A percentile compares a stretch with the other conserved stretches of the same genome.
phyloP scores from a whole-genome alignment of 805 yeast species.

The Torulaspora microellipsoides region DNA sequence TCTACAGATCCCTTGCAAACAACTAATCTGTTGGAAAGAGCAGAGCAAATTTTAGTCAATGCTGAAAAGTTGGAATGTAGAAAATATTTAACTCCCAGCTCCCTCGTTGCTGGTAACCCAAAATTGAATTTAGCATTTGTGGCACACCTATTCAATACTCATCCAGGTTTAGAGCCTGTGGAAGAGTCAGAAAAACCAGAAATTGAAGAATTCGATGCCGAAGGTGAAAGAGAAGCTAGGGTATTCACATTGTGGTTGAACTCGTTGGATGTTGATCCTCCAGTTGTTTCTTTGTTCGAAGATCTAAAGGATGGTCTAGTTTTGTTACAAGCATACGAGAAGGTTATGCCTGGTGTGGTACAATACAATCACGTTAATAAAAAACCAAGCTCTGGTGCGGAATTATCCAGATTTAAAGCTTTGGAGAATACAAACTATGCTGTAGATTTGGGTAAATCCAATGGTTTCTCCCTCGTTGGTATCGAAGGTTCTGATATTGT shows the following conservation, averaged over 20 bases:
- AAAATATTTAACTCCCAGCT: conserved; percentile 89
- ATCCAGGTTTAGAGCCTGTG: conserved; percentile 94
- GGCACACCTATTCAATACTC: conserved; percentile 93
- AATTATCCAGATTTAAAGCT: conserved; percentile 86
- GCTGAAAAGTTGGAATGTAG: conserved; percentile 92
- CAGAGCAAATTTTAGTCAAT: conserved; percentile 77
- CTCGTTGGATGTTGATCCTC: conserved; percentile 92
- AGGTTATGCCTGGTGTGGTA: conserved; percentile 91
- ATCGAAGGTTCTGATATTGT: conserved; percentile 97
- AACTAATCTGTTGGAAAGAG: conserved; percentile 67
- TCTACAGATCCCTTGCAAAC: conserved; percentile 80
- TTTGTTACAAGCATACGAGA: conserved; percentile 87
- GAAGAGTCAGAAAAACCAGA: conserved; percentile 89
- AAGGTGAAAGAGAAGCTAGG: conserved; percentile 98
- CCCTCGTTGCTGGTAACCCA: conserved; percentile 94
- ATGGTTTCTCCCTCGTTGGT: conserved; percentile 90
- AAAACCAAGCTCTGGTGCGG: conserved; percentile 69
- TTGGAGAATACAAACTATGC: conserved; percentile 97
- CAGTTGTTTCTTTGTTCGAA: conserved; percentile 85
- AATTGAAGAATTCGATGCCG: conserved; percentile 97
- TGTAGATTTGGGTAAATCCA: conserved; percentile 92
- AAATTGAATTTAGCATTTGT: conserved; percentile 95
- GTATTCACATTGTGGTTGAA: conserved; percentile 97
- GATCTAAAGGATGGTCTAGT: conserved; percentile 91
- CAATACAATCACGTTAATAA: conserved; percentile 76